Conservation (phyloP, 2,329 filamentous ascomycete genomes). For the Colletotrichum melonis region DNA sequence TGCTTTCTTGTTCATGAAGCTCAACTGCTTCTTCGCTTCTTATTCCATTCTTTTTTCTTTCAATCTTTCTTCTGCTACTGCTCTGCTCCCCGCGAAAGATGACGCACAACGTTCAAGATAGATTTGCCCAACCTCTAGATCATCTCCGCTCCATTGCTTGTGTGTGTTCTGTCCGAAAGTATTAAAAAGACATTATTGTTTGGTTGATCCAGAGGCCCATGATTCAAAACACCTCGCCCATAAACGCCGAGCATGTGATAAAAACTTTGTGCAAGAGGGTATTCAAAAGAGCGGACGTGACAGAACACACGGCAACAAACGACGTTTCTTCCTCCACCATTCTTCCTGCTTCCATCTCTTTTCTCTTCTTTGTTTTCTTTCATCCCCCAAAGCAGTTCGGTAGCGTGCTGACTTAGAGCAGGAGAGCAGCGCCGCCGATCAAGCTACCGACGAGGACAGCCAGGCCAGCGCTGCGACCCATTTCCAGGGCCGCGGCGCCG, state of each 20-base stretch:
- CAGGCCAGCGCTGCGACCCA: slow-evolving; percentile 51
- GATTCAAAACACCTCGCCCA: background rate
- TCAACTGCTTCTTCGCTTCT: background rate
- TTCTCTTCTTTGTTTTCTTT: background rate
- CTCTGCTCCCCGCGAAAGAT: background rate
- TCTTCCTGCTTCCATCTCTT: background rate
- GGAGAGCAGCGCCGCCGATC: slow-evolving; percentile 53
- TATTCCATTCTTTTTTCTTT: background rate
- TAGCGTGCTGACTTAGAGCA: slow-evolving; percentile 35
- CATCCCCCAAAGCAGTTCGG: no score
- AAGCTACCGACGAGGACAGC: slow-evolving; percentile 50
- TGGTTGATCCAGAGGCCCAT: background rate
- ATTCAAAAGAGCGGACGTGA: slow-evolving; percentile 30
- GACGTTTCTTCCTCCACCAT: background rate
- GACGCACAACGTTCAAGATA: slow-evolving; percentile 5
- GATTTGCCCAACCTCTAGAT: background rate
- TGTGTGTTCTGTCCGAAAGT: slow-evolving; percentile 25
- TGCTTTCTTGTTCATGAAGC: background rate
- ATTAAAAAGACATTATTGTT: slow-evolving; percentile 30
- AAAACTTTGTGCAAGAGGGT: slow-evolving; percentile 32
- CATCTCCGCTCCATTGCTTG: background rate
- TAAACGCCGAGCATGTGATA: slow-evolving; percentile 33
- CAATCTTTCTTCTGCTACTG: background rate
- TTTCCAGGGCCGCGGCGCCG: slow-evolving; percentile 45
- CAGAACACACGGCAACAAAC: slow-evolving; percentile 17